Conservation (phyloP, 345 rosid genomes). For the Melaleuca quinquenervia region DNA sequence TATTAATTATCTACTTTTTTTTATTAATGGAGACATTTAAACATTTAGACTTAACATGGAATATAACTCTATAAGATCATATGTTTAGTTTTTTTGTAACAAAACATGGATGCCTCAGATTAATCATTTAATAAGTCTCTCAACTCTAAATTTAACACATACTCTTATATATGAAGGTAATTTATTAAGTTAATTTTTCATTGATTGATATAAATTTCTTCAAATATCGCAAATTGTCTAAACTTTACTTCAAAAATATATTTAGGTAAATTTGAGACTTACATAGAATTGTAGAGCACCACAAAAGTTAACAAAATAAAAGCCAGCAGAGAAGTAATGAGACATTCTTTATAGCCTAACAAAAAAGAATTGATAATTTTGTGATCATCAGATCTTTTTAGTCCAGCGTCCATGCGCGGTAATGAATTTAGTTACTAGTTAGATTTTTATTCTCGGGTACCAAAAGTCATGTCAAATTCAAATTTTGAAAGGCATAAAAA, state of each 20-base stretch:
- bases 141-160: not conserved
- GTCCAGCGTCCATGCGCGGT: not conserved
- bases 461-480: not conserved
- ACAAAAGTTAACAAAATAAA: not conserved
- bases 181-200: not conserved
- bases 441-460: not conserved
- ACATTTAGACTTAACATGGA: accelerated
- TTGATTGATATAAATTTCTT: not conserved
- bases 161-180: not conserved
- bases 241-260: not conserved
- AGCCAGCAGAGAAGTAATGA: not conserved
- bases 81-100: accelerated
- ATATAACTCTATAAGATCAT: not conserved
- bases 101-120: not conserved
- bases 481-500: not conserved
- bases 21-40: not conserved
- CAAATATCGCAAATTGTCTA: not conserved
- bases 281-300: not conserved
- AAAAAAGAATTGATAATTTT: not conserved
- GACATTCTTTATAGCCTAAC: not conserved
- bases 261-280: not conserved
- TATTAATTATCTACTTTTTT: not conserved
- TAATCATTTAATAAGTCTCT: not conserved
- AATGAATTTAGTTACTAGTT: not conserved
- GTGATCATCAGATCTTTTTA: not conserved